Evolutionary conservation across 129 eudicot genomes (phyloP), one percentile per base, ranked within the genome.

Genomic region (Arctium minus): DNA sequence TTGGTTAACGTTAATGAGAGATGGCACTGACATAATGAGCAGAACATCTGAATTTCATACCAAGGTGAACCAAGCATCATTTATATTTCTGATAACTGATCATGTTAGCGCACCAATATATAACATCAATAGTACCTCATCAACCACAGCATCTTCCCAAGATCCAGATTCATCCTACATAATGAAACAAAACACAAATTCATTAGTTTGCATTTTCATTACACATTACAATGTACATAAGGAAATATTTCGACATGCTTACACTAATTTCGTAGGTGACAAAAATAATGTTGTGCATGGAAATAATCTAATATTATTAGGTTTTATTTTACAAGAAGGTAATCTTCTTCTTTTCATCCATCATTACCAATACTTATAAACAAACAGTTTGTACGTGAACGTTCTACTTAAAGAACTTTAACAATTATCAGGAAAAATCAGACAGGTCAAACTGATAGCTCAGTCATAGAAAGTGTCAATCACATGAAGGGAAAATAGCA

Each of bases 131-230:
- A 70, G 29, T 91, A 95, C 99, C 99, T 90, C 76, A 70, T 88
- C 86, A 79, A 77, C 78, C 30, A 80, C 85, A 78, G 76, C 78
- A 82, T 80, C 89, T 87, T 96, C 99, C 98, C 97, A 96, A 39
- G 92, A 72, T 78, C 91, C 99, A 86, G 87, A 84, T 82, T 96
- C 99, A 83, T 91, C 97, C 99, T 96, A 91, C 89, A 82, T 79
- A 37, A 75, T 29, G 18, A 39, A 22, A 76, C 73, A 82, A 37
- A 77, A 76, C 32, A 50, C 76, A 32, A 81, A 74, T 17, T 67
- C 38, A 86, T 77, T 77, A 81, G 71, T 77, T 81, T 27, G 78
- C 39, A 81, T 6, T 42, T 46, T 36, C 70, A 46, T 56, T 35
- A 46, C 56, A 62, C 12, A 38, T 44, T n/a, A 75, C 22, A 44